Evolutionary conservation across 441 rosid genomes (phyloP), one percentile per base, ranked within the genome.

Genomic region (Bruguiera hainesii): DNA sequence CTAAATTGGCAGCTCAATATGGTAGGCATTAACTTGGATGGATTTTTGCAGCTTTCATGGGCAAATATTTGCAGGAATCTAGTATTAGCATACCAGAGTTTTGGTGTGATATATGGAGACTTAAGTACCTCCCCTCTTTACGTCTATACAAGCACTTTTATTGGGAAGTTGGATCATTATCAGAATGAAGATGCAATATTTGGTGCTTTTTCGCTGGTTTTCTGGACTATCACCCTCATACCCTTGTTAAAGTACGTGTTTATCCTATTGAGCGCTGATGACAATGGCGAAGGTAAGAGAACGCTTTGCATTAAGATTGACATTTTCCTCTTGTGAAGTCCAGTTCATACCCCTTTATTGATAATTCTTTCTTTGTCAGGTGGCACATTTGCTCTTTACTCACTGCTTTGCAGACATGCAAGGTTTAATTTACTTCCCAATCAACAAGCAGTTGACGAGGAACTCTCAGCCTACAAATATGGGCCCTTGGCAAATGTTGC

Each of bases 371-470:
- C 64, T 67, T 56, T 60, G 28, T 80, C 87, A 93, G 96, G 97
- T 29, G 98, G 98, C 73, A 79, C 82, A 37, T 93, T 93, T 79
- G 93, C 96, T 80, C 91, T 93, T 67, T 93, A 90, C 78, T 89
- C 96, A 1, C 81, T 90, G 73, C 93, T 90, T 65, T 93, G 95
- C 76, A 80, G 98, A 80, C 96, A 90, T 75, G 93, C 86, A 4
- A 93, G 85, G 75, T 84, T 93, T 65, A 86, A 86, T 76, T 80
- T 93, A 70, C 97, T 93, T 80, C 93, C 93, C 25, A 90, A 93
- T 81, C 97, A 89, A 77, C 98, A 93, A 79, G 90, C 95, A 56
- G 97, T 97, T 71, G 97, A 93, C 59, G 98, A 90, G 81, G 98
- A 93, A 84, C 94, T 93, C 57, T 86, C 93, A 30, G 28, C 97